These are phyloP conservation scores for Aschersonia sp. DNA, from an alignment of 2,329 filamentous ascomycete genomes.

Conservation along the genomic window DNA sequence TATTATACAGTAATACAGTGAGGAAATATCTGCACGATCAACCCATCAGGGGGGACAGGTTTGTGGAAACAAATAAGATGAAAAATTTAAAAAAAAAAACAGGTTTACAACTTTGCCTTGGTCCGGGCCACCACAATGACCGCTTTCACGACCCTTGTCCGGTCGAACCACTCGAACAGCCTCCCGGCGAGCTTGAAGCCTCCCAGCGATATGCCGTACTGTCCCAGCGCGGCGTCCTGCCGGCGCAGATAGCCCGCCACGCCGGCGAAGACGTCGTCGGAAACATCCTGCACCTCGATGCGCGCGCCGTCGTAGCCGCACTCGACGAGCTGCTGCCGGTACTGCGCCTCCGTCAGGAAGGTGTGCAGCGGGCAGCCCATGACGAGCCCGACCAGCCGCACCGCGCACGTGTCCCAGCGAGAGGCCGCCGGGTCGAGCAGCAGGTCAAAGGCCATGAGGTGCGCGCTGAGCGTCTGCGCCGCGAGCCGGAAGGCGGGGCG, in stretches of 20 bases:
- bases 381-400: constrained; percentile 28
- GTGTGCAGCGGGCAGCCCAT: constrained; percentile 33
- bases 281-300: constrained; percentile 35
- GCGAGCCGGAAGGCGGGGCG: constrained; percentile 28
- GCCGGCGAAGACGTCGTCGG: constrained; percentile 34
- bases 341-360: constrained; percentile 30
- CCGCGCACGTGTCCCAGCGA: constrained; percentile 13
- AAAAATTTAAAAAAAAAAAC: not conserved
- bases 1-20: too few relatives aligned
- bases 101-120: not conserved
- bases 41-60: too few relatives aligned
- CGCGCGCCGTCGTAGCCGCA: constrained; percentile 28
- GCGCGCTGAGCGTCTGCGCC: constrained; percentile 24
- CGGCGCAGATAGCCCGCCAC: constrained; percentile 27
- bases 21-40: too few relatives aligned
- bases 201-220: constrained; percentile 8
- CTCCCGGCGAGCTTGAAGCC: constrained; percentile 21
- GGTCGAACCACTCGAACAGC: constrained; percentile 23
- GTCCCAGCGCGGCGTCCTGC: constrained; percentile 15
- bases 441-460: constrained; percentile 41
- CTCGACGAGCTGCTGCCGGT: constrained; percentile 25
- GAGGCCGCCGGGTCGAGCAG: constrained; percentile 20
- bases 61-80: too few relatives aligned
- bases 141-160: constrained; percentile 18
- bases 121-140: constrained; percentile 18